Conservation (phyloP, 2,329 filamentous ascomycete genomes). For the Neophaeococcomyces mojaviensis region DNA sequence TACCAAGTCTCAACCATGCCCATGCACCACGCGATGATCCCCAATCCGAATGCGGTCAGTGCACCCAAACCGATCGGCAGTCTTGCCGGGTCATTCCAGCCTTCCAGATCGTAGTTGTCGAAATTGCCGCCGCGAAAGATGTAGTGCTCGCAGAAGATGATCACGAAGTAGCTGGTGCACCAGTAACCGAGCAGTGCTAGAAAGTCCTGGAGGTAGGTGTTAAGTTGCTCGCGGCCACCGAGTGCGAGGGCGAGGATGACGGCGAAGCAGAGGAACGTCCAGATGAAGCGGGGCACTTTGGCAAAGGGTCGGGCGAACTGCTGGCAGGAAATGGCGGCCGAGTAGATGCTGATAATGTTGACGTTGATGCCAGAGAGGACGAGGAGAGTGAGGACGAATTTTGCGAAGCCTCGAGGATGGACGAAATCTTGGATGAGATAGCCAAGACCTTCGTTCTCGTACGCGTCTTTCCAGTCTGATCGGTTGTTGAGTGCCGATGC, state of each 20-base stretch:
- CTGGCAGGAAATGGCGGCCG: slow-evolving; percentile 30
- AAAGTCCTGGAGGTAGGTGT: slow-evolving; percentile 41
- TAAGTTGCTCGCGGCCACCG: slow-evolving; percentile 36
- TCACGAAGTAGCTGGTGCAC: slow-evolving; percentile 43
- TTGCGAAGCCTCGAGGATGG: slow-evolving; percentile 41
- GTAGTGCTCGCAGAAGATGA: slow-evolving; percentile 44
- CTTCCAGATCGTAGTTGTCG: slow-evolving; percentile 43
- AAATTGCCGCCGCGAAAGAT: slow-evolving; percentile 38
- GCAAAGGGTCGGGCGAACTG: slow-evolving; percentile 37
- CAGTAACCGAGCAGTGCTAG: slow-evolving; percentile 45
- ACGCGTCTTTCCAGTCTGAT: slow-evolving; percentile 34
- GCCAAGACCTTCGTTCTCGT: slow-evolving; percentile 36
- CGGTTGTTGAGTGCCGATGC: slow-evolving; percentile 37
- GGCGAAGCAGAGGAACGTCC: slow-evolving; percentile 41
- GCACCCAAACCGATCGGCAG: slow-evolving; percentile 41
- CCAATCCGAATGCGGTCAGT: slow-evolving; percentile 37
- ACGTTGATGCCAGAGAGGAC: slow-evolving; percentile 40
- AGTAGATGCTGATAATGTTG: slow-evolving; percentile 41
- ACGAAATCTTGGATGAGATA: slow-evolving; percentile 40
- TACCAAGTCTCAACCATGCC: slow-evolving; percentile 56
- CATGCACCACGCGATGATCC: slow-evolving; percentile 44
- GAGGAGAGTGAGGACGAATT: slow-evolving; percentile 34
- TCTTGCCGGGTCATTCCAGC: slow-evolving; percentile 39
- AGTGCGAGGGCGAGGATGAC: slow-evolving; percentile 41
- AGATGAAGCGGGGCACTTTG: slow-evolving; percentile 41